A percentile compares a stretch with the other conserved stretches of the same genome.
Conservation (phyloP, 306 rosid species). For the Quillaja saponaria region DNA sequence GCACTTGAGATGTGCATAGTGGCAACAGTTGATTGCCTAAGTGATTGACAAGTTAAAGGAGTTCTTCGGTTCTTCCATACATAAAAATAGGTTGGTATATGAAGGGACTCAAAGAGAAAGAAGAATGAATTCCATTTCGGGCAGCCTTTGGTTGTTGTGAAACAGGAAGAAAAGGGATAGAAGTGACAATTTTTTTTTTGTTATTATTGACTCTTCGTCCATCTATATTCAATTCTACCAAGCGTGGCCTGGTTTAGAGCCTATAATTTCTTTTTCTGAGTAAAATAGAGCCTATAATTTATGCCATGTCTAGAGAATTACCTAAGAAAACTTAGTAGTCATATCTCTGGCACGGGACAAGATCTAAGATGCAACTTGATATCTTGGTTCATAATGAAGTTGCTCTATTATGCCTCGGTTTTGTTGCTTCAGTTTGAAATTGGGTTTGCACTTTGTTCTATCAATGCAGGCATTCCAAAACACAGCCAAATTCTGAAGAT, state of each 20-base stretch:
- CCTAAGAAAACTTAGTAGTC: neutral
- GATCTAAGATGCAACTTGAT: constrained; percentile 1
- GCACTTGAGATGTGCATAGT: constrained; percentile 10
- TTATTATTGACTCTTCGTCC: neutral
- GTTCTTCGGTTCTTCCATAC: too few relatives aligned
- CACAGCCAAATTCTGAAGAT: constrained; percentile 42
- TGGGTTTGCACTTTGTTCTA: constrained; percentile 24
- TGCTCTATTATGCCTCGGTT: neutral
- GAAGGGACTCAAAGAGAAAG: neutral
- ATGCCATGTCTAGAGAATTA: constrained; percentile 1
- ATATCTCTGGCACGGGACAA: neutral
- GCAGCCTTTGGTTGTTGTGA: constrained; percentile 17
- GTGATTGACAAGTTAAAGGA: neutral
- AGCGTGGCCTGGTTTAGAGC: constrained; percentile 9
- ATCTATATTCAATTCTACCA: neutral
- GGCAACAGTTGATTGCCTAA: neutral
- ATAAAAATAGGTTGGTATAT: neutral
- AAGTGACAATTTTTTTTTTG: neutral
- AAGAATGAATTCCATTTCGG: too few relatives aligned
- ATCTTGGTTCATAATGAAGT: neutral
- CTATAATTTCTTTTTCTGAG: too few relatives aligned
- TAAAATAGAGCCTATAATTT: neutral
- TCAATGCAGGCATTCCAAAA: constrained; percentile 74
- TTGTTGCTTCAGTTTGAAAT: constrained; percentile 10
- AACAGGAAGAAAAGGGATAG: constrained; percentile 14